phyloP scores from a whole-genome alignment of 2,329 filamentous ascomycete genomes.

The Colletotrichum scovillei region DNA sequence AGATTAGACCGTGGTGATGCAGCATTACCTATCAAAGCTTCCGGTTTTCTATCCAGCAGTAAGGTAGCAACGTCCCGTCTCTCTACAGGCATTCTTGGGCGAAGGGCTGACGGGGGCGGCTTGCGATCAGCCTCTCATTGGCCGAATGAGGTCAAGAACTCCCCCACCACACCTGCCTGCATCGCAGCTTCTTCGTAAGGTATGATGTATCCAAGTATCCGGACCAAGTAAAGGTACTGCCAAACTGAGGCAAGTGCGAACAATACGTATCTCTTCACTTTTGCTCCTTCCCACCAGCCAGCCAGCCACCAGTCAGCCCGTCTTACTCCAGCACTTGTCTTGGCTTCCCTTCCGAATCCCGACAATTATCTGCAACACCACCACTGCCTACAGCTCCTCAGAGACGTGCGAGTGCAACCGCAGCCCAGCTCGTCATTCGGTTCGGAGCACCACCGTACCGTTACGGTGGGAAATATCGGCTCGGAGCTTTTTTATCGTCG shows the following conservation, averaged over 20 bases:
- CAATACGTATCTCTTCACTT: neutral
- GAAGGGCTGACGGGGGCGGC: neutral
- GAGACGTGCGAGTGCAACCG: neutral
- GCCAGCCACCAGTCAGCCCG: neutral
- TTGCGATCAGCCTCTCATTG: conserved; percentile 28
- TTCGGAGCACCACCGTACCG: neutral
- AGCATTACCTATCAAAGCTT: conserved; percentile 24
- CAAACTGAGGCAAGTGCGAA: neutral
- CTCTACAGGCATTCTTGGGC: neutral
- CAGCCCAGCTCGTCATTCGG: neutral
- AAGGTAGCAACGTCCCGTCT: neutral
- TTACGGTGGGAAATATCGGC: conserved; percentile 4
- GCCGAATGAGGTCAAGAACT: neutral
- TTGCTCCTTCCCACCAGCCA: neutral
- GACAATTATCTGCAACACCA: conserved; percentile 1
- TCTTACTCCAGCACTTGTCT: neutral
- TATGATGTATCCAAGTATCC: neutral
- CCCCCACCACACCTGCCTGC: neutral
- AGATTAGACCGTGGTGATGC: conserved; percentile 7
- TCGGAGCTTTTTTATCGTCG: conserved; percentile 4
- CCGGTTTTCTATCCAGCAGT: neutral
- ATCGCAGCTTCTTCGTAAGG: neutral
- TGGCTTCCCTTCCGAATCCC: neutral
- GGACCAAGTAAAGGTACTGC: neutral
- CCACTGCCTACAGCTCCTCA: too few relatives aligned